Evolutionary conservation across 306 rosid species (phyloP).

Genomic region (Parietaria judaica): DNA sequence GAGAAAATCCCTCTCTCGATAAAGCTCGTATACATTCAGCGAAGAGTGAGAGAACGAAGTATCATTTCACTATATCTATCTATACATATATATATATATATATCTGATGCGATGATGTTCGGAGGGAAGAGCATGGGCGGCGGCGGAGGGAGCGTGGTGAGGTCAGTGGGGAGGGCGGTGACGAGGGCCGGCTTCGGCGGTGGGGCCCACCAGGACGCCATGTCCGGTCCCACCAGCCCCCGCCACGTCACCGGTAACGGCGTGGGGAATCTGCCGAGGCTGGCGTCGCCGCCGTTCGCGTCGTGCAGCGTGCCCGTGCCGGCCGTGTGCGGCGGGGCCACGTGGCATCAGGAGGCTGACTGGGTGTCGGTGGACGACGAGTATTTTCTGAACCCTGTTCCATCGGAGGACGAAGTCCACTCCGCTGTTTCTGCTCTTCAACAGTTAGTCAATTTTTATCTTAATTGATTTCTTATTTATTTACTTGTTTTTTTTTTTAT

Average conservation of each 20-base stretch:
- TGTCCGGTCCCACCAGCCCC: background rate
- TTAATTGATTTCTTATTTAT: background rate
- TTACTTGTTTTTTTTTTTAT: too few relatives aligned
- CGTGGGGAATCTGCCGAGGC: conserved; percentile 1
- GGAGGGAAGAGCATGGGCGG: conserved; percentile 40
- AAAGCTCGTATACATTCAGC: too few relatives aligned
- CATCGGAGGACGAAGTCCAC: conserved; percentile 44
- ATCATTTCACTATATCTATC: background rate
- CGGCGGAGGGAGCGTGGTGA: conserved; percentile 26
- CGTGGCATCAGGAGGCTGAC: conserved; percentile 26
- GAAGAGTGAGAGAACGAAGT: too few relatives aligned
- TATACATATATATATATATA: background rate
- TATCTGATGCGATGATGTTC: conserved; percentile 21
- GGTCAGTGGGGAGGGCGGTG: conserved; percentile 30
- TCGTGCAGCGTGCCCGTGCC: conserved; percentile 12
- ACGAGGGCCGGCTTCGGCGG: conserved; percentile 25
- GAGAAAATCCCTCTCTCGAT: background rate
- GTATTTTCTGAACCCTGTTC: conserved; percentile 30
- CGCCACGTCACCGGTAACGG: conserved; percentile 20
- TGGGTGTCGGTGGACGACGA: conserved; percentile 34
- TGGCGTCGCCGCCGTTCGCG: conserved; percentile 27
- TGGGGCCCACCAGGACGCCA: conserved; percentile 27
- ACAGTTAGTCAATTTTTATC: conserved; percentile 18
- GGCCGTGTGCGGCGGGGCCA: conserved; percentile 13
- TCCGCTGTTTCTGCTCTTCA: conserved; percentile 40